phyloP scores from a whole-genome alignment of 2,329 filamentous ascomycete genomes.

The Aspergillus fructus region DNA sequence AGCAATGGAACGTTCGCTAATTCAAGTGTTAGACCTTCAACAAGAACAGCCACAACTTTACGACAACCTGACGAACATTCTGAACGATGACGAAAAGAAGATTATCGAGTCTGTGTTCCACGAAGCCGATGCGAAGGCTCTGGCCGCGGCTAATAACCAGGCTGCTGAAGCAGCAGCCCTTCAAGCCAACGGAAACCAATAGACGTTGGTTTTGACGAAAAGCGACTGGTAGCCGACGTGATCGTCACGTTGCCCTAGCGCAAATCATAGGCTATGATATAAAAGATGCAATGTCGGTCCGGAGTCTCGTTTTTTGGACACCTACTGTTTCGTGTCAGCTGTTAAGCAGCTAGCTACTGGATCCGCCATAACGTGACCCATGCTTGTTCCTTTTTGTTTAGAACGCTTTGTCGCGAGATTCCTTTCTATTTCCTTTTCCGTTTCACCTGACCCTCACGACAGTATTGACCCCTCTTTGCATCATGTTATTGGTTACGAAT shows the following conservation, averaged over 20 bases:
- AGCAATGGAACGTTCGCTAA: conserved; percentile 28
- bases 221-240: conserved; percentile 18
- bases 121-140: conserved; percentile 61
- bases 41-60: conserved; percentile 90
- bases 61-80: conserved; percentile 71
- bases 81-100: conserved; percentile 76
- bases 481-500: conserved; percentile 7
- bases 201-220: conserved; percentile 16
- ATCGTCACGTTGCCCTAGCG: conserved; percentile 19
- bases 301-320: conserved; percentile 14
- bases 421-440: conserved; percentile 7
- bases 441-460: conserved; percentile 14
- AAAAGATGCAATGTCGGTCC: conserved; percentile 19
- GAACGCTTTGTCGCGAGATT: conserved; percentile 12
- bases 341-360: conserved; percentile 17
- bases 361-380: conserved; percentile 27
- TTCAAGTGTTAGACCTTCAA: conserved; percentile 67
- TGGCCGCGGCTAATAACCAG: conserved; percentile 41
- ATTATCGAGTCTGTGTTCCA: conserved; percentile 76
- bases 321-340: conserved; percentile 10
- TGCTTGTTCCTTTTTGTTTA: conserved; percentile 21
- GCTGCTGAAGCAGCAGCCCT: conserved; percentile 35
- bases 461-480: conserved; percentile 17
- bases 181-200: conserved; percentile 37
- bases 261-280: conserved; percentile 16